Evolutionary conservation across 768 basidiomycete genomes (phyloP), one percentile per base, ranked within the genome.

Genomic region (Boletus vermiculosoides): DNA sequence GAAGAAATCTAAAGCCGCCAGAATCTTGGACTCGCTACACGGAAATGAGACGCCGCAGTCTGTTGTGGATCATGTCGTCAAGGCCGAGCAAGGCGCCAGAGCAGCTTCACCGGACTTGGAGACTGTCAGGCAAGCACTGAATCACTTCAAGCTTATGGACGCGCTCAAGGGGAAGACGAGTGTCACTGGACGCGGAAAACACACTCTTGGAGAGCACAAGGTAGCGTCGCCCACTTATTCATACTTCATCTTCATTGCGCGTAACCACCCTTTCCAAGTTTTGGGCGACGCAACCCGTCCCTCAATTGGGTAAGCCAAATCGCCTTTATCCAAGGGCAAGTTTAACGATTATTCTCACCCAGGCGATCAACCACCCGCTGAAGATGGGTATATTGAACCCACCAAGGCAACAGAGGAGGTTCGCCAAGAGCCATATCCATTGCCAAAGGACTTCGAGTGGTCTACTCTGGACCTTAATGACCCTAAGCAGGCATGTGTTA

Each of bases 201-300:
- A 93, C 75, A 83, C 89, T 61, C 82, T 88, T 67, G 92, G 91
- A 45, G 87, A 89, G 68, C 93, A 97, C 69, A 96, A 95, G 79
- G 94, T 92, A 62, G 52, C 78, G 70, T 40, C 28, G 22, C 10
- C 36, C 15, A 33, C 30, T 63, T 47, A n/a, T 11, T 45, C 18
- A 20, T n/a, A 39, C 40, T 28, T 31, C 16, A 16, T 49, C 39
- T 50, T 63, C 37, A 51, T 48, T 23, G 45, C 58, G 33, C 56
- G 50, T 62, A 54, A 53, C 59, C 25, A 25, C 25, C 25, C 10
- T 54, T 33, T 51, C 13, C 23, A 65, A 93, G 94, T 99, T 99
- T 75, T 98, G 97, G 97, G 84, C 79, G 34, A 98, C 96, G 7
- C 97, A 99, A 72, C 97, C 97, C 4, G 97, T 99, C 8, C 90